A percentile compares a stretch with the other conserved stretches of the same genome.
These are phyloP conservation scores for Globisporangium barbulae DNA, from an alignment of 352 stramenopile species.

Conservation along the genomic window DNA sequence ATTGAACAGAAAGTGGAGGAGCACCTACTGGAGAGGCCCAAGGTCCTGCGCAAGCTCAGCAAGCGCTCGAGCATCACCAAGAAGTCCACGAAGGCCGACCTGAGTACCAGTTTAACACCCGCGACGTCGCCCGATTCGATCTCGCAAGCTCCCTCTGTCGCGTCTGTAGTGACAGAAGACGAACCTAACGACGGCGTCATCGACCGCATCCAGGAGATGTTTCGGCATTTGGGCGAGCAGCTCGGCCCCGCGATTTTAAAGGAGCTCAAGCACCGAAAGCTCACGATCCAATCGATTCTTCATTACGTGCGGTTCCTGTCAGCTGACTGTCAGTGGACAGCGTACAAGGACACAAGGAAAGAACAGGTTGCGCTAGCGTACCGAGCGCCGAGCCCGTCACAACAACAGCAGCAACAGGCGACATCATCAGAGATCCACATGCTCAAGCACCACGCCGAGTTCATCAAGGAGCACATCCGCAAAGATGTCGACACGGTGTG, in stretches of 20 bases:
- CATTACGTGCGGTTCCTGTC: conserved; percentile 71
- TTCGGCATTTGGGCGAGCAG: conserved; percentile 48
- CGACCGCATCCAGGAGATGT: conserved; percentile 73
- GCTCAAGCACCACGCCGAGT: conserved; percentile 61
- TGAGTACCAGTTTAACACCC: background rate
- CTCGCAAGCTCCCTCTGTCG: background rate
- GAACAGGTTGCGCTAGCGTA: conserved; percentile 56
- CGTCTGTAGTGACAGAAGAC: background rate
- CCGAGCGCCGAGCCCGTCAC: background rate
- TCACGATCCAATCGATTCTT: conserved; percentile 48
- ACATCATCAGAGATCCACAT: conserved; percentile 13
- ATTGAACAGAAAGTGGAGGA: conserved; percentile 57
- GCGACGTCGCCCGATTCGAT: conserved; percentile 7
- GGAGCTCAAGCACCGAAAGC: conserved; percentile 48
- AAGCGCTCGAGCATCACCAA: conserved; percentile 26
- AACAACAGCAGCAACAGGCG: background rate
- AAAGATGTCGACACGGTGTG: conserved; percentile 73
- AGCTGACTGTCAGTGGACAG: conserved; percentile 55
- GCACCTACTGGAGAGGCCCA: conserved; percentile 35
- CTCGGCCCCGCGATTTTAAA: conserved; percentile 45
- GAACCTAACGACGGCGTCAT: conserved; percentile 39
- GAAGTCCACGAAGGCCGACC: background rate
- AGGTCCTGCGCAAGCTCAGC: conserved; percentile 56
- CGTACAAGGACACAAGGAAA: conserved; percentile 55
- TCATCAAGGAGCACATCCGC: conserved; percentile 71